Evolutionary conservation across 2,329 filamentous ascomycete genomes (phyloP).

Genomic region (Gliomastix tumulicola): DNA sequence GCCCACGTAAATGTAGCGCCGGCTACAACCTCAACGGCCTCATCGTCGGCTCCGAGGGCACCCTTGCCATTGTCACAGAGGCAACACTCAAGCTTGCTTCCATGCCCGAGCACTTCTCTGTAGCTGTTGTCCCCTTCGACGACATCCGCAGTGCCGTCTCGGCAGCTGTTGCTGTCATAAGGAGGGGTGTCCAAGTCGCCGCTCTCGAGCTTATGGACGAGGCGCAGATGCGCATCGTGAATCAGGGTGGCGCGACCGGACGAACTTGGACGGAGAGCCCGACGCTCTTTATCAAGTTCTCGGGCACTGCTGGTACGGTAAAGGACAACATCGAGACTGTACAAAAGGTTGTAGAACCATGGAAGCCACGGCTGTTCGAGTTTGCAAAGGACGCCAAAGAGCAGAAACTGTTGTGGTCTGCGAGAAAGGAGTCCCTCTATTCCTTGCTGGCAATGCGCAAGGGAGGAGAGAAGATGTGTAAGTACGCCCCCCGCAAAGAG

Average conservation of each 20-base stretch:
- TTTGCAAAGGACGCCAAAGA: conserved; percentile 40
- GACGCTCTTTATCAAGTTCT: conserved; percentile 67
- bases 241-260: conserved; percentile 48
- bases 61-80: conserved; percentile 73
- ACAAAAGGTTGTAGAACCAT: conserved; percentile 46
- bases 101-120: conserved; percentile 60
- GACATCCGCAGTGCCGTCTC: conserved; percentile 56
- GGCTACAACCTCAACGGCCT: conserved; percentile 73
- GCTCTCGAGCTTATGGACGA: conserved; percentile 77
- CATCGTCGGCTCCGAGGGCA: conserved; percentile 78
- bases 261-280: conserved; percentile 53
- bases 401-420: conserved; percentile 49
- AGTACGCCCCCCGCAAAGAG: conserved; percentile 38
- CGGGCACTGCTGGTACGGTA: conserved; percentile 42
- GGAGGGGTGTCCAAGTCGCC: conserved; percentile 66
- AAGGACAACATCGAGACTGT: conserved; percentile 18
- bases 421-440: conserved; percentile 58
- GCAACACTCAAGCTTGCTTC: conserved; percentile 69
- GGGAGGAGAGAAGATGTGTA: conserved; percentile 11
- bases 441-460: conserved; percentile 49
- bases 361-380: conserved; percentile 1
- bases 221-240: conserved; percentile 60
- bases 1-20: conserved; percentile 70
- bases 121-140: conserved; percentile 51
- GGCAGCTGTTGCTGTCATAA: conserved; percentile 65